Percentiles rank a stretch among this genome's conserved stretches.
These are phyloP conservation scores for Corchorus olitorius DNA, from an alignment of 345 rosid species.

Conservation along the genomic window DNA sequence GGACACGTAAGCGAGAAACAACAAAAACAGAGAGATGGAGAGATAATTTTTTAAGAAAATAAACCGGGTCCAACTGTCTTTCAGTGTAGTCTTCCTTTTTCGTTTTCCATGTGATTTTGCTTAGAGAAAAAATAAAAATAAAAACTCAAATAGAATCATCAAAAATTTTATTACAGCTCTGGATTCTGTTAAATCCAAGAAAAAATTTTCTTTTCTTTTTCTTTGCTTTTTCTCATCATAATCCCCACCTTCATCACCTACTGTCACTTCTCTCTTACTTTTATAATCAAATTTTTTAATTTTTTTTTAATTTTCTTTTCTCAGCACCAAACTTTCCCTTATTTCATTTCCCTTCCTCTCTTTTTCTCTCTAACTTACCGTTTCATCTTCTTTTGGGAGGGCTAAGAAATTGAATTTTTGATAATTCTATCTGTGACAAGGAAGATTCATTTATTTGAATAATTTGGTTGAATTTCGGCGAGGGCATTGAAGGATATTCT, in stretches of 20 bases:
- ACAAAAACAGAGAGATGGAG: neutral
- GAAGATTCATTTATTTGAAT: constrained; percentile 8
- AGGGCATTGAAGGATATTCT: constrained; percentile 1
- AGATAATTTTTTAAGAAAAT: neutral
- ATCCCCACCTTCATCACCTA: constrained; percentile 23
- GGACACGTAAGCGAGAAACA: neutral
- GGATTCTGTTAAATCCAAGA: neutral
- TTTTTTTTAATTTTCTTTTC: neutral
- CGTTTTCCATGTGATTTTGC: neutral
- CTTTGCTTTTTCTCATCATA: constrained; percentile 14
- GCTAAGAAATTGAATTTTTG: constrained; percentile 3
- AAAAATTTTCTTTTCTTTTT: neutral
- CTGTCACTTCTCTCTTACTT: constrained; percentile 37
- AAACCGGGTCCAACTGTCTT: neutral
- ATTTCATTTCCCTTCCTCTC: neutral
- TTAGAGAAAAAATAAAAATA: neutral
- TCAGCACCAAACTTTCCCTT: constrained; percentile 15
- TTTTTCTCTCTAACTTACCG: neutral
- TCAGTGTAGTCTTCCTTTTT: neutral
- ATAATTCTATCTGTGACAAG: neutral
- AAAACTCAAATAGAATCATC: neutral
- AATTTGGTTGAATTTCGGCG: neutral
- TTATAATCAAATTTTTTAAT: neutral
- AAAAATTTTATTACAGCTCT: constrained; percentile 3
- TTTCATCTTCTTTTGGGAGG: neutral